A percentile compares a stretch with the other conserved stretches of the same genome.
Conservation (phyloP, 345 rosid genomes). For the Lepidium aucheri region DNA sequence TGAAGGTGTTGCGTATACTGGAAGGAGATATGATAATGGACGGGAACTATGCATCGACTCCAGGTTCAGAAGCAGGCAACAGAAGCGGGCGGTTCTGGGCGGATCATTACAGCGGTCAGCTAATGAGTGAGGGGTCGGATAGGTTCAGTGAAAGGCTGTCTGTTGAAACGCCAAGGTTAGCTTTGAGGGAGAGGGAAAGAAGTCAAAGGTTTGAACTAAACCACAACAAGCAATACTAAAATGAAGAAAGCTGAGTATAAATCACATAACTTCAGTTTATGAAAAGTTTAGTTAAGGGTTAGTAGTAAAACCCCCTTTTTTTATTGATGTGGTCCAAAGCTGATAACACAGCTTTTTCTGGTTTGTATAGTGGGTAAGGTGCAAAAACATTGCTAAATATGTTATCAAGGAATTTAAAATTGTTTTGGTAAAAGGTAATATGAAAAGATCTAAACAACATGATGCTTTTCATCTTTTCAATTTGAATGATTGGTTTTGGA, state of each 20-base stretch:
- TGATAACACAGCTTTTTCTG: constrained; percentile 5
- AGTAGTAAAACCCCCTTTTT: neutral
- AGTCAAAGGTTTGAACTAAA: constrained; percentile 28
- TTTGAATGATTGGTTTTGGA: constrained; percentile 6
- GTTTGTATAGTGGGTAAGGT: constrained; percentile 40
- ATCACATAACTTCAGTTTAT: neutral
- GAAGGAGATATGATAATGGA: constrained; percentile 91
- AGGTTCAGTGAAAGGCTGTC: constrained; percentile 57
- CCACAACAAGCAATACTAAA: constrained; percentile 19
- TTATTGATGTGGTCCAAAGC: constrained; percentile 20
- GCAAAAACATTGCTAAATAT: constrained; percentile 13
- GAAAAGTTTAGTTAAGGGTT: constrained; percentile 15
- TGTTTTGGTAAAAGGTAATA: neutral
- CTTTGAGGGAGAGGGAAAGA: constrained; percentile 37
- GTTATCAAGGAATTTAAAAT: constrained; percentile 16
- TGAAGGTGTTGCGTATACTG: constrained; percentile 81
- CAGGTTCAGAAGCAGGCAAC: constrained; percentile 73
- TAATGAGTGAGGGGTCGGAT: constrained; percentile 43
- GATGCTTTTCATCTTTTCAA: neutral
- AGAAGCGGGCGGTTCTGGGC: constrained; percentile 72
- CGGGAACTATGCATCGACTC: constrained; percentile 53
- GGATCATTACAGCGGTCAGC: constrained; percentile 53
- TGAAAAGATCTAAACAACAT: neutral
- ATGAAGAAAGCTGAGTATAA: neutral
- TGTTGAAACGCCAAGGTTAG: constrained; percentile 34